These are phyloP conservation scores for Erucastrum elatum DNA, from an alignment of 345 rosid species.

Conservation along the genomic window DNA sequence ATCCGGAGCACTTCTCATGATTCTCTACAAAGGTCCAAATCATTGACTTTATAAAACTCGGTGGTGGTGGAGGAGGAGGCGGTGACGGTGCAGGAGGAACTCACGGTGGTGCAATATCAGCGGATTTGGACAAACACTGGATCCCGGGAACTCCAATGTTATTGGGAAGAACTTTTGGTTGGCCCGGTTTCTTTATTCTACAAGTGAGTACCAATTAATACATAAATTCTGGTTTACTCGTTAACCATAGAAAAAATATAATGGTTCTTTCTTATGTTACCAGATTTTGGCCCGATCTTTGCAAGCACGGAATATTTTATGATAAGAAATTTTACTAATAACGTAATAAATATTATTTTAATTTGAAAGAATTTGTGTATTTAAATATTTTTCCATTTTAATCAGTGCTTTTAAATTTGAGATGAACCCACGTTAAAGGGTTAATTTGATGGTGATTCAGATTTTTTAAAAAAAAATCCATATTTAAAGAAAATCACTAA, in stretches of 20 bases:
- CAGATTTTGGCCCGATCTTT: no score
- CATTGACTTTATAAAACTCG: slow-evolving; percentile 46
- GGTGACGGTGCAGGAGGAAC: slow-evolving; percentile 35
- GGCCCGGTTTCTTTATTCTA: slow-evolving; percentile 88
- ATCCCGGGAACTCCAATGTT: slow-evolving; percentile 67
- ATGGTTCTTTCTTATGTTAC: not conserved
- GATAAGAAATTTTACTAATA: no score
- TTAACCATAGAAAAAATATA: slow-evolving; percentile 1
- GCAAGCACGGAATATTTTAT: no score
- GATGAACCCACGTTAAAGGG: no score
- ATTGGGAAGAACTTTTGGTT: slow-evolving; percentile 56
- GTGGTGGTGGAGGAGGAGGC: slow-evolving; percentile 33
- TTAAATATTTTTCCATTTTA: no score
- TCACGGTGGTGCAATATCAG: slow-evolving; percentile 37
- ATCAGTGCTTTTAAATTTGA: no score
- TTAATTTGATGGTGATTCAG: no score
- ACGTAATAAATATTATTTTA: no score
- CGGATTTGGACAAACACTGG: slow-evolving; percentile 51
- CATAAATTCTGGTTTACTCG: slow-evolving; percentile 19
- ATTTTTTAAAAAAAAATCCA: no score
- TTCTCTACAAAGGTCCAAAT: slow-evolving; percentile 83
- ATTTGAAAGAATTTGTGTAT: no score
- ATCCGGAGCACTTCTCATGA: slow-evolving; percentile 87
- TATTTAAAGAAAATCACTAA: no score
- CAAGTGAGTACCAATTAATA: slow-evolving; percentile 50